A percentile compares a stretch with the other conserved stretches of the same genome.
phyloP scores from a whole-genome alignment of 306 rosid species.

The Luffa aegyptiaca region DNA sequence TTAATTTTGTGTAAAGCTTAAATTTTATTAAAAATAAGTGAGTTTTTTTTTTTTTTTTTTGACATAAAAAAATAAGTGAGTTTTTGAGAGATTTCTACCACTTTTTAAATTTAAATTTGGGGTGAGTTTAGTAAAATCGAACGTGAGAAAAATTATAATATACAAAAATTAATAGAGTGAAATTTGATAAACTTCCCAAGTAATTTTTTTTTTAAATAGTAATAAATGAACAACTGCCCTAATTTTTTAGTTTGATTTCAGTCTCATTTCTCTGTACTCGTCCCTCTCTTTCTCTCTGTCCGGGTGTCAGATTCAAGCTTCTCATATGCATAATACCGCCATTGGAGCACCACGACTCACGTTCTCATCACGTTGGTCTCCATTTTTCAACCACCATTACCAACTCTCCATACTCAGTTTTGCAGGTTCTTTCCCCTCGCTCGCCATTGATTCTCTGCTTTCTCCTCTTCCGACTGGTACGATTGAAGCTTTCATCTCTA shows the following conservation, averaged over 20 bases:
- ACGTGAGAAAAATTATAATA: too few relatives aligned
- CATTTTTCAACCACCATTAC: not conserved
- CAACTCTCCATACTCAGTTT: not conserved
- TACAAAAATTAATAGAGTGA: too few relatives aligned
- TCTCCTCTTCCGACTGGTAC: constrained; percentile 5
- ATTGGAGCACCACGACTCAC: not conserved
- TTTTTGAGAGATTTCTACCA: too few relatives aligned
- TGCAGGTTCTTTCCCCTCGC: not conserved
- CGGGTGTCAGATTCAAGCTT: constrained; percentile 2
- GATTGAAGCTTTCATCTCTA: not conserved
- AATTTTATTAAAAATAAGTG: too few relatives aligned
- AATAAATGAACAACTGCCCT: not conserved
- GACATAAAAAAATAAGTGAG: too few relatives aligned
- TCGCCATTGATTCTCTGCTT: not conserved
- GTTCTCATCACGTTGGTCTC: constrained; percentile 2
- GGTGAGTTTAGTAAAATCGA: too few relatives aligned
- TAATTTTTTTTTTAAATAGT: too few relatives aligned
- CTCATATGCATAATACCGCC: not conserved
- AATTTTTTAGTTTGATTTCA: not conserved
- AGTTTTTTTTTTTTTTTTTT: too few relatives aligned
- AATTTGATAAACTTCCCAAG: too few relatives aligned
- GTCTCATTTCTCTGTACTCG: not conserved
- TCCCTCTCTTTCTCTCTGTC: not conserved
- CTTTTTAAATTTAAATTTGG: too few relatives aligned
- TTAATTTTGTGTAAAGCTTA: too few relatives aligned